Base-by-base conservation (phyloP, 2,329 filamentous ascomycete species). In the Didymella pomorum region DNA sequence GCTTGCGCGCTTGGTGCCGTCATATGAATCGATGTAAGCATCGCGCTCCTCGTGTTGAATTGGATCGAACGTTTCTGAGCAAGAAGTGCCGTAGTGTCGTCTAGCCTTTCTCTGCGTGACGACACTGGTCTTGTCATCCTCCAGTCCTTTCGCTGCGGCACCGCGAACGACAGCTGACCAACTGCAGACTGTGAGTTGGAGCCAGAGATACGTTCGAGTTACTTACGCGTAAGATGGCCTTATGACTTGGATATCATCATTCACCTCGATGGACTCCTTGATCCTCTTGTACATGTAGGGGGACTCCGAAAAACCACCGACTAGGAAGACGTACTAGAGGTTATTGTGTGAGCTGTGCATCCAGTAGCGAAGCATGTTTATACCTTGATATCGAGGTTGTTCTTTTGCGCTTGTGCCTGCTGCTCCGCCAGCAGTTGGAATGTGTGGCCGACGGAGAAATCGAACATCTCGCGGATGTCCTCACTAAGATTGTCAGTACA, bases 141-240 rank as follows among this genome's bases (percentile, higher is more conserved):
- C 65, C 1, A 74, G 60, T 1, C 71, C 71, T 47, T 70, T 72
- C 1, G 48, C 59, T 0, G 54, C 56, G 1, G 72, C 69, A n/a
- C 68, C 69, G 12, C 72, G 64, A 9, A 56, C 67, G 1, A 73
- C 56, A 3, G 71, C 69, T 0, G 68, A 70, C 72, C 72, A 74
- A 0, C 71, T 73, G 28, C 14, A 18, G 4, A 0, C 12, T 18
- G 3, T n/a, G 23, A 63, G 7, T 64, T 4, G 25, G 25, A 26
- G 25, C 25, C 4, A 26, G 25, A 8, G 25, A 26, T 26, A 8
- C 8, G 25, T 59, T n/a, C 5, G 23, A 4, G 1, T 5, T 23
- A 58, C 67, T 28, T 54, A 73, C 68, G 71, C 56, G 45, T 66
- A 52, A 0, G 48, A 16, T 2, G 69, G 69, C 5, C 50, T 54